Evolutionary conservation across 352 stramenopile genomes (phyloP).

Genomic region (Proteromonas lacertae): DNA sequence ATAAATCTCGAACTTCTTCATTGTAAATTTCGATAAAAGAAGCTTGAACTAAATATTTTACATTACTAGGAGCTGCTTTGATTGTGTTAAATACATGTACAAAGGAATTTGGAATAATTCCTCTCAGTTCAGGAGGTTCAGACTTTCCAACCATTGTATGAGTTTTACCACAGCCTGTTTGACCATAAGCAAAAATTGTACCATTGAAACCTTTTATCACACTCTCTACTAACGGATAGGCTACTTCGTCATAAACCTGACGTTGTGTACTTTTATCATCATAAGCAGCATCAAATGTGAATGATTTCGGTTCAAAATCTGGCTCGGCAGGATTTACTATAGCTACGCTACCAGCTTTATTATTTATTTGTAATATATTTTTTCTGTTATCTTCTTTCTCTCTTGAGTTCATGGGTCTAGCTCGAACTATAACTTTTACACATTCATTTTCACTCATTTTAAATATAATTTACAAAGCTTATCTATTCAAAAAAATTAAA

Average conservation of each 20-base stretch:
- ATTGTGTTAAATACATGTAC: constrained; percentile 28
- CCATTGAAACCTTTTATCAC: too few species aligned
- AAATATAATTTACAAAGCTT: too few species aligned
- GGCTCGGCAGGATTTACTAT: constrained; percentile 31
- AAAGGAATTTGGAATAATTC: constrained; percentile 7
- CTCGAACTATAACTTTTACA: not conserved
- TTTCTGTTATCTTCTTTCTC: constrained; percentile 13
- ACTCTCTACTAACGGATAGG: too few species aligned
- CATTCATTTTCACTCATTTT: too few species aligned
- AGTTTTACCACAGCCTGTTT: constrained; percentile 8
- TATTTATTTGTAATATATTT: constrained; percentile 37
- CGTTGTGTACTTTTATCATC: too few species aligned
- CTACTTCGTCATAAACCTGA: too few species aligned
- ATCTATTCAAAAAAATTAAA: too few species aligned
- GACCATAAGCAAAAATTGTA: constrained; percentile 12
- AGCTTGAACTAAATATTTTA: constrained; percentile 21
- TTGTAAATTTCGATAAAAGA: constrained; percentile 1
- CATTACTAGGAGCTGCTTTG: constrained; percentile 23
- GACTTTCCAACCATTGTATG: constrained; percentile 23
- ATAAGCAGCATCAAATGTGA: constrained; percentile 86
- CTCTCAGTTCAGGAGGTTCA: constrained; percentile 31
- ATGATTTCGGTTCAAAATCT: constrained; percentile 49
- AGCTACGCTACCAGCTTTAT: constrained; percentile 40
- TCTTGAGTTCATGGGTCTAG: not conserved
- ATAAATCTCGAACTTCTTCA: constrained; percentile 1